phyloP scores from a whole-genome alignment of 2,329 filamentous ascomycete species.

The Neofusicoccum parvum region DNA sequence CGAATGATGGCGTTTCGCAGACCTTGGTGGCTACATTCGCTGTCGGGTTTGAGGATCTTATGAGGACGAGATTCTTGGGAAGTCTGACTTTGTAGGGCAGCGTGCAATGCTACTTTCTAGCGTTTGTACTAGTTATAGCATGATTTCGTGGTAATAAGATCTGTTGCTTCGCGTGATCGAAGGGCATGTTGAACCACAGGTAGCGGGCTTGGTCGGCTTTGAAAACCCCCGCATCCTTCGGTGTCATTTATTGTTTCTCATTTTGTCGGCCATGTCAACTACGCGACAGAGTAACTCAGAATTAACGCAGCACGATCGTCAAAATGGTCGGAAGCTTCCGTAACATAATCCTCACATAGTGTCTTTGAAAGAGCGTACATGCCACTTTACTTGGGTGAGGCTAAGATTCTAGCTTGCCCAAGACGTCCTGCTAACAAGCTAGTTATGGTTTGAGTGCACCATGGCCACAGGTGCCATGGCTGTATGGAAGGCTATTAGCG shows the following conservation, averaged over 20 bases:
- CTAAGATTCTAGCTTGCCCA: too few relatives aligned
- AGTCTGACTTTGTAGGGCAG: not conserved
- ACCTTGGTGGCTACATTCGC: not conserved
- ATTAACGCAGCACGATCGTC: too few relatives aligned
- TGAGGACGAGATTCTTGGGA: not conserved
- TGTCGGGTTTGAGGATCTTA: not conserved
- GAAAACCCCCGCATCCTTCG: too few relatives aligned
- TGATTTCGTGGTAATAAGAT: too few relatives aligned
- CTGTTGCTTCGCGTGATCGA: too few relatives aligned
- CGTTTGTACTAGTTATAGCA: too few relatives aligned
- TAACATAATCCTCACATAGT: not conserved
- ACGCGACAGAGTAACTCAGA: not conserved
- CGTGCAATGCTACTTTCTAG: too few relatives aligned
- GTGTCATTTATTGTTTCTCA: not conserved
- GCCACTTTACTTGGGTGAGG: conserved; percentile 39
- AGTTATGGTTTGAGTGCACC: conserved; percentile 72
- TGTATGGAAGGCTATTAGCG: conserved; percentile 44
- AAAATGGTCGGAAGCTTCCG: not conserved
- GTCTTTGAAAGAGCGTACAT: conserved; percentile 3
- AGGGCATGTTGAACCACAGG: too few relatives aligned
- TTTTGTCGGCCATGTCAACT: not conserved
- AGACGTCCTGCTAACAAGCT: not conserved
- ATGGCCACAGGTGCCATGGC: conserved; percentile 76
- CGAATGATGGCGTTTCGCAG: not conserved
- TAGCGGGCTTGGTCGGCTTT: too few relatives aligned